Base-by-base conservation (phyloP, 2,329 filamentous ascomycete species). In the Hymenoscyphus repandus region DNA sequence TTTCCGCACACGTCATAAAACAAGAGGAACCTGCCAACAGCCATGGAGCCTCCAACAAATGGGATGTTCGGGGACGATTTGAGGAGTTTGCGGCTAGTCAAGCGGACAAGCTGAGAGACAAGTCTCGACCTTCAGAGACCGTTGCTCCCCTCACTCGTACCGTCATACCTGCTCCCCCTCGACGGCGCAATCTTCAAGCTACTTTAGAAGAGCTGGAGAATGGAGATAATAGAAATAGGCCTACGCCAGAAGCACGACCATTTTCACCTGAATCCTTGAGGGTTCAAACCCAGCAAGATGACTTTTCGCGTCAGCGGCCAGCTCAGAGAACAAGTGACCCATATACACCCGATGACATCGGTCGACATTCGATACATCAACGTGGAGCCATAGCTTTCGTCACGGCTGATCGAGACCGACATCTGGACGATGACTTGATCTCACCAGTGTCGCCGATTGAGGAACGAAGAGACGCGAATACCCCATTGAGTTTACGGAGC, bases 61-160 rank as follows among this genome's bases (percentile, higher is more conserved):
- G 81, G 80, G 79, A 83, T 59, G 59, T 85, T 9, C 74, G 74
- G 32, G 70, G 70, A 9, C 73, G 79, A 12, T 62, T 85, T 1
- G 82, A 85, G 52, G 76, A 82, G 43, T 84, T 84, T 58, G 79
- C 80, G 1, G 78, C 72, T 1, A 74, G 72, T 6, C 80, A 84
- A 54, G 82, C 80, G 1, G 81, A 85, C 55, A 77, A 73, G 61
- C 64, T 84, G 5, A 71, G 79, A 9, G 80, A 84, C 49, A 74
- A 70, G 51, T 72, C 82, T 42, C 71, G 76, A 10, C 74, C 79
- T 9, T 75, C 74, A 0, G 72, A 75, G 0, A 74, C 79, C 57
- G 79, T 75, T 1, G 76, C 77, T 17, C 75, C 73, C 53, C 67
- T 85, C 15, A 79, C 80, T 1, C 74, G 81, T 1, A 80, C 73